phyloP scores from a whole-genome alignment of 164 flowering plant genomes.

The Vitis riparia region DNA sequence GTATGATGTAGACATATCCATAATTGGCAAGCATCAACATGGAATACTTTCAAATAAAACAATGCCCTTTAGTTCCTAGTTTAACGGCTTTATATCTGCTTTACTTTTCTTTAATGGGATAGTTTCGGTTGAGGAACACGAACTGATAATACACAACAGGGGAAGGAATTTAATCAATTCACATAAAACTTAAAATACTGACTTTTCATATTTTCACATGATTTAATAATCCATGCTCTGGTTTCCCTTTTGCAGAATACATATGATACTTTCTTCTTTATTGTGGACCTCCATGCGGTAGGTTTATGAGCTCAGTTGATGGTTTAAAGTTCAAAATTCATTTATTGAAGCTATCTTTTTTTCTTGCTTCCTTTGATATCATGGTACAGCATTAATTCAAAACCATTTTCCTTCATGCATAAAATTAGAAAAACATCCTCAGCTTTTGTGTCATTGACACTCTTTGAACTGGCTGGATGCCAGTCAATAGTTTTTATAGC shows the following conservation, averaged over 20 bases:
- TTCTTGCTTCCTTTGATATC: neutral
- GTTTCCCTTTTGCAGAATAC: constrained; percentile 54
- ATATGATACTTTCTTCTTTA: constrained; percentile 89
- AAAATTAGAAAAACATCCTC: neutral
- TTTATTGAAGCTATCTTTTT: neutral
- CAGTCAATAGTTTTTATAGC: no score
- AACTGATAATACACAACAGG: no score
- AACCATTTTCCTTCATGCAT: neutral
- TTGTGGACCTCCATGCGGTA: constrained; percentile 99
- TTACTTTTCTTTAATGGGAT: no score
- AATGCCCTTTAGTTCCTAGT: no score
- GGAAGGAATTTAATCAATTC: no score
- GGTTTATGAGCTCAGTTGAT: constrained; percentile 16
- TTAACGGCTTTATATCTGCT: no score
- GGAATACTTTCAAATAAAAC: no score
- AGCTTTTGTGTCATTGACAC: neutral
- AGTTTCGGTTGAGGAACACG: no score
- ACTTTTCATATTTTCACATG: neutral
- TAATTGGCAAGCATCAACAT: no score
- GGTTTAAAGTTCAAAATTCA: neutral
- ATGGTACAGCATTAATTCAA: neutral
- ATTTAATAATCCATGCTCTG: constrained; percentile 1
- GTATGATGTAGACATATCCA: no score
- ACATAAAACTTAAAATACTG: neutral
- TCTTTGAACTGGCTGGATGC: neutral